Evolutionary conservation across 805 yeast genomes (phyloP).

Genomic region (Maudiozyma saulgeensis): DNA sequence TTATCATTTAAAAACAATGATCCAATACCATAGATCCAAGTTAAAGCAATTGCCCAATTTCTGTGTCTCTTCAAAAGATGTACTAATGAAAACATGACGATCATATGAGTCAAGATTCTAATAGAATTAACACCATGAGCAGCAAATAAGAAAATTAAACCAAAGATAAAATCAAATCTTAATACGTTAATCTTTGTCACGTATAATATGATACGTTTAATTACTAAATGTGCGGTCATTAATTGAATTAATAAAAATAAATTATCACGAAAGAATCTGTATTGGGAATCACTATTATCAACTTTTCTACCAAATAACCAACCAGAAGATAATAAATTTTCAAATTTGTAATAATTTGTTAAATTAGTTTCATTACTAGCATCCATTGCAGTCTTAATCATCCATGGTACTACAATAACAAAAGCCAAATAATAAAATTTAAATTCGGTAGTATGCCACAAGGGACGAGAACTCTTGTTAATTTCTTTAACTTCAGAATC

Average conservation of each 20-base stretch:
- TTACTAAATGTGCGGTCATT: slow-evolving; percentile 41
- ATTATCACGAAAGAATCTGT: slow-evolving; percentile 77
- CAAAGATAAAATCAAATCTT: slow-evolving; percentile 66
- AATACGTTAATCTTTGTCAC: slow-evolving; percentile 34
- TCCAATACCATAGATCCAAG: slow-evolving; percentile 77
- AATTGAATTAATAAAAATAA: slow-evolving; percentile 52
- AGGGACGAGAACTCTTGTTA: background rate
- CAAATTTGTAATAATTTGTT: slow-evolving; percentile 53
- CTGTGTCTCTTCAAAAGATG: slow-evolving; percentile 23
- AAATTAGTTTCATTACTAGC: slow-evolving; percentile 69
- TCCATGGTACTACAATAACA: slow-evolving; percentile 63
- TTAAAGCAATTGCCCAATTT: slow-evolving; percentile 32
- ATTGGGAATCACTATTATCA: slow-evolving; percentile 88
- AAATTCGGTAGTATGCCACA: slow-evolving; percentile 73
- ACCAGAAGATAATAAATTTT: slow-evolving; percentile 58
- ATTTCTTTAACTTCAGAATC: background rate
- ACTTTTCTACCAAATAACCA: slow-evolving; percentile 88
- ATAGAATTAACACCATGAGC: slow-evolving; percentile 74
- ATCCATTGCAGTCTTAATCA: slow-evolving; percentile 73
- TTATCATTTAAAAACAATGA: slow-evolving; percentile 71
- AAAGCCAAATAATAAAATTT: slow-evolving; percentile 55
- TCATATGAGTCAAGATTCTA: slow-evolving; percentile 51
- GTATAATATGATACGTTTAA: slow-evolving; percentile 34
- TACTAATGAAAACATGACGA: slow-evolving; percentile 36
- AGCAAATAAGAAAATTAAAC: slow-evolving; percentile 53